phyloP scores from a whole-genome alignment of 2,329 filamentous ascomycete species.

The Colletotrichum abscissum region DNA sequence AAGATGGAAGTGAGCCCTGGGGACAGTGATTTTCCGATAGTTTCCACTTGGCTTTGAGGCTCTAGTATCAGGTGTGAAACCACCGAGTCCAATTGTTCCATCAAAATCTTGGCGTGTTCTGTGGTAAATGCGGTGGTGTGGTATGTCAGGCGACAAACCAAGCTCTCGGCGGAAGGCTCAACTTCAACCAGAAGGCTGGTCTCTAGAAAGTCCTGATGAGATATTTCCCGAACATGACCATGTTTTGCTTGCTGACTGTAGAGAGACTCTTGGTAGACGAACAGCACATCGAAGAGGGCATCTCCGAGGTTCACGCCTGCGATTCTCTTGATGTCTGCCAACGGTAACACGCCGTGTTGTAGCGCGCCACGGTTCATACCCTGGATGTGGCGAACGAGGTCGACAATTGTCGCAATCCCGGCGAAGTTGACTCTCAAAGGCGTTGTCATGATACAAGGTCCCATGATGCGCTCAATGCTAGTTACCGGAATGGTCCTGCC shows the following conservation, averaged over 20 bases:
- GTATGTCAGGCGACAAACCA: constrained; percentile 59
- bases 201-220: constrained; percentile 78
- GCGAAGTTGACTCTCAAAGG: constrained; percentile 75
- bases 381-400: constrained; percentile 74
- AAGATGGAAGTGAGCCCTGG: constrained; percentile 57
- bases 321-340: constrained; percentile 76
- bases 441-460: constrained; percentile 82
- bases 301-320: constrained; percentile 65
- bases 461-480: constrained; percentile 78
- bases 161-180: constrained; percentile 66
- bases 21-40: constrained; percentile 43
- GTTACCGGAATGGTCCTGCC: constrained; percentile 80
- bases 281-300: constrained; percentile 79
- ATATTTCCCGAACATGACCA: constrained; percentile 61
- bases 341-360: constrained; percentile 70
- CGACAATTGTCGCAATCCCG: constrained; percentile 60
- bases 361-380: constrained; percentile 73
- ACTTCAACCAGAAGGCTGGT: constrained; percentile 82
- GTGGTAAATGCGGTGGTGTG: constrained; percentile 61
- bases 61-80: constrained; percentile 43
- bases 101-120: constrained; percentile 65
- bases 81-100: constrained; percentile 70
- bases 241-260: constrained; percentile 43
- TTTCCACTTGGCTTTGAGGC: neutral
- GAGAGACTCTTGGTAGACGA: constrained; percentile 86